phyloP scores from a whole-genome alignment of 1,139 yeast species.

The Magnusiomyces tetraspermus region DNA sequence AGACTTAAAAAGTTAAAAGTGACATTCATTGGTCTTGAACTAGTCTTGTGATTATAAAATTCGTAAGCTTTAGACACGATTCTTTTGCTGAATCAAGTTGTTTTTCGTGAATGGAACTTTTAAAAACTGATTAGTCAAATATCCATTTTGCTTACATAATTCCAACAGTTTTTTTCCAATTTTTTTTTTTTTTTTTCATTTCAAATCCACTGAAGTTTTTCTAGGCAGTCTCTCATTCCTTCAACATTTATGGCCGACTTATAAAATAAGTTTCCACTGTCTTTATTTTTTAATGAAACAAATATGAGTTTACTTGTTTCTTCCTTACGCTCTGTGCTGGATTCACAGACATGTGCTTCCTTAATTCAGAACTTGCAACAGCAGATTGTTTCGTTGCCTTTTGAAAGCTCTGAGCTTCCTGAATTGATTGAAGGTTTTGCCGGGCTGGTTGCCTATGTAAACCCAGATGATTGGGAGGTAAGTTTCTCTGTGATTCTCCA shows the following conservation, averaged over 20 bases:
- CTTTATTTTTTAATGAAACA: not conserved
- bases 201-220: no score
- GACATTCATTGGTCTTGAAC: no score
- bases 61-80: no score
- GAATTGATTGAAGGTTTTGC: constrained; percentile 1
- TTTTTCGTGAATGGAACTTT: no score
- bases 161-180: not conserved
- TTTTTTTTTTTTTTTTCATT: no score
- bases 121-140: no score
- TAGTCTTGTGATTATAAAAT: no score
- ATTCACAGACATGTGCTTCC: not conserved
- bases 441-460: not conserved
- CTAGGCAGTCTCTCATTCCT: no score
- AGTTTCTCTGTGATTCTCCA: not conserved
- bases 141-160: not conserved
- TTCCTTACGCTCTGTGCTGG: not conserved
- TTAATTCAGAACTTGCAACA: not conserved
- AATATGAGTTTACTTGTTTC: not conserved
- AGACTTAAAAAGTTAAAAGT: no score
- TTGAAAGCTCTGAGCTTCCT: not conserved
- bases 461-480: constrained; percentile 1
- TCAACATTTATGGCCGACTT: no score
- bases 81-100: no score
- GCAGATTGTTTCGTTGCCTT: not conserved
- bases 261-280: not conserved